phyloP scores from a whole-genome alignment of 805 yeast species.

The Ogataea thermomethanolica region DNA sequence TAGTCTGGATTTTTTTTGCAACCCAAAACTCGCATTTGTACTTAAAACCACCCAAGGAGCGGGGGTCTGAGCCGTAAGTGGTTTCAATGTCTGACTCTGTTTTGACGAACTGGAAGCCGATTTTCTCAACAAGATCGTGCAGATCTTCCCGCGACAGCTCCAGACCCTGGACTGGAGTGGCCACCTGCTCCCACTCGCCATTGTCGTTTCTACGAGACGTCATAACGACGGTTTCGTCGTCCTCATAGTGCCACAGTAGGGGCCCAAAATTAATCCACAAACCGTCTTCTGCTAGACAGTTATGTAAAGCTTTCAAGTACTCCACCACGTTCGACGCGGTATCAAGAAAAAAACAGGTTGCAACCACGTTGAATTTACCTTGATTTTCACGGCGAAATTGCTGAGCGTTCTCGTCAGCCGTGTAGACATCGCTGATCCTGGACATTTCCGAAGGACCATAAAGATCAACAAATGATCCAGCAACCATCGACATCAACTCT shows the following conservation, averaged over 20 bases:
- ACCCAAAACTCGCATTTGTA: conserved; percentile 73
- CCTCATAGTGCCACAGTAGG: conserved; percentile 68
- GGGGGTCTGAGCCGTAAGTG: conserved; percentile 50
- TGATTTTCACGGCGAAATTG: conserved; percentile 41
- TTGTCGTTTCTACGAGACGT: conserved; percentile 23
- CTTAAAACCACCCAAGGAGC: conserved; percentile 49
- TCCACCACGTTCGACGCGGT: conserved; percentile 60
- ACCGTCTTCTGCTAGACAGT: conserved; percentile 45
- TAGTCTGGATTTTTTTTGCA: conserved; percentile 35
- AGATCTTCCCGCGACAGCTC: conserved; percentile 60
- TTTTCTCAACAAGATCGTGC: conserved; percentile 38
- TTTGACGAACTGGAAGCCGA: conserved; percentile 51
- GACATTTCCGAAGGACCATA: conserved; percentile 49
- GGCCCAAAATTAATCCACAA: conserved; percentile 69
- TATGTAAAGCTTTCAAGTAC: conserved; percentile 46
- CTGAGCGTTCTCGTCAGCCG: conserved; percentile 36
- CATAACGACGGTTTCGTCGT: conserved; percentile 35
- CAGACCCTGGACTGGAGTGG: conserved; percentile 47
- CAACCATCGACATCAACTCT: conserved; percentile 64
- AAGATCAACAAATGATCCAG: conserved; percentile 69
- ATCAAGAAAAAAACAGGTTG: conserved; percentile 61
- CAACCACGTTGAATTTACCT: conserved; percentile 41
- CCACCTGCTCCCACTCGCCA: conserved; percentile 23
- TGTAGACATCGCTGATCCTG: conserved; percentile 34
- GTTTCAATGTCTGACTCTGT: conserved; percentile 43